Percentiles rank a stretch among this genome's conserved stretches.
Evolutionary conservation across 352 stramenopile genomes (phyloP).

Genomic region (Globisporangium okanoganense): DNA sequence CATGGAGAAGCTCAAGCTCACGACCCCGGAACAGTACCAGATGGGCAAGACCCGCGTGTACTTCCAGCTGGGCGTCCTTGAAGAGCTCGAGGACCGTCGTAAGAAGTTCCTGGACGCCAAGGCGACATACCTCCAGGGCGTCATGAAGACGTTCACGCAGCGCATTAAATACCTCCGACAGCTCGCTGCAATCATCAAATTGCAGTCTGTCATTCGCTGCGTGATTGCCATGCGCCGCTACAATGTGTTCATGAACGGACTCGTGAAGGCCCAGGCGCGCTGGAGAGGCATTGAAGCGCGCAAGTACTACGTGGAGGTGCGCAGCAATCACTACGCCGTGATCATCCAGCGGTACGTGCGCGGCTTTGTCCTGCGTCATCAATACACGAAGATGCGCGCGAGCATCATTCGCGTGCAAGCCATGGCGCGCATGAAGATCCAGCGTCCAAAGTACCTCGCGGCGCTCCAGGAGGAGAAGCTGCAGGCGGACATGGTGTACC

Average conservation of each 20-base stretch:
- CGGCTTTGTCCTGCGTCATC: slow-evolving; percentile 59
- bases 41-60: slow-evolving; percentile 88
- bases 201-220: slow-evolving; percentile 79
- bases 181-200: slow-evolving; percentile 74
- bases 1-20: slow-evolving; percentile 78
- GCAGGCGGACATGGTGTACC: slow-evolving; percentile 84
- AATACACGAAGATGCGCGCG: slow-evolving; percentile 59
- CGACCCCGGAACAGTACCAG: slow-evolving; percentile 74
- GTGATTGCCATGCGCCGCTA: slow-evolving; percentile 82
- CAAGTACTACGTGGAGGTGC: slow-evolving; percentile 62
- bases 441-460: slow-evolving; percentile 72
- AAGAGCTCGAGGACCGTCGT: slow-evolving; percentile 81
- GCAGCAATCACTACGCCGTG: slow-evolving; percentile 78
- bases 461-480: slow-evolving; percentile 76
- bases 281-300: slow-evolving; percentile 71
- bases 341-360: slow-evolving; percentile 82
- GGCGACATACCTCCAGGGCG: slow-evolving; percentile 67
- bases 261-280: slow-evolving; percentile 57
- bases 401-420: slow-evolving; percentile 79
- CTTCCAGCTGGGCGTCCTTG: slow-evolving; percentile 80
- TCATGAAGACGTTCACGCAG: slow-evolving; percentile 75
- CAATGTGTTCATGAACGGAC: slow-evolving; percentile 73
- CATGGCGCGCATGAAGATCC: slow-evolving; percentile 78
- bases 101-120: slow-evolving; percentile 86
- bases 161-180: slow-evolving; percentile 77